phyloP scores from a whole-genome alignment of 2,329 filamentous ascomycete species.

The Fusarium tricinctum region DNA sequence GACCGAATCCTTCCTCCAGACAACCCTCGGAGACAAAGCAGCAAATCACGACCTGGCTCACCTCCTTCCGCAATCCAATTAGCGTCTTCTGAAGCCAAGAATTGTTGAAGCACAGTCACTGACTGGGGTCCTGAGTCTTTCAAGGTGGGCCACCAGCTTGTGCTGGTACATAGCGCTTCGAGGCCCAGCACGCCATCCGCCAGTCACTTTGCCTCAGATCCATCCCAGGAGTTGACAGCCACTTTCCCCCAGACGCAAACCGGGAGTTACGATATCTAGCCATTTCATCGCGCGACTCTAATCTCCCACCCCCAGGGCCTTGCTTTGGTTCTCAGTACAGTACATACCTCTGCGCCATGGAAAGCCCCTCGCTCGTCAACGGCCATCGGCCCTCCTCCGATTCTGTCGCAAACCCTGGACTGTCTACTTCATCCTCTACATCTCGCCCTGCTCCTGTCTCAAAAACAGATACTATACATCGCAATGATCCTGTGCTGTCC shows the following conservation, averaged over 20 bases:
- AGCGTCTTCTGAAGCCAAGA: slow-evolving; percentile 25
- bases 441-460: slow-evolving; percentile 19
- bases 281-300: slow-evolving; percentile 50
- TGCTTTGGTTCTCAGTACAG: slow-evolving; percentile 17
- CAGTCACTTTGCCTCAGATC: slow-evolving; percentile 49
- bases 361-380: slow-evolving; percentile 48
- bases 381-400: slow-evolving; percentile 44
- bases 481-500: slow-evolving; percentile 38
- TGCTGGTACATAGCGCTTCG: slow-evolving; percentile 36
- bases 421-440: slow-evolving; percentile 34
- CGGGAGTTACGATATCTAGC: slow-evolving; percentile 50
- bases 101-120: slow-evolving; percentile 30
- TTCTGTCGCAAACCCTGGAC: slow-evolving; percentile 23
- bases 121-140: slow-evolving; percentile 43
- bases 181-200: slow-evolving; percentile 50
- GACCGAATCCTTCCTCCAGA: slow-evolving; percentile 1
- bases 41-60: slow-evolving; percentile 30
- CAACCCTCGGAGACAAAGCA: slow-evolving; percentile 24
- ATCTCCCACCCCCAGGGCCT: slow-evolving; percentile 35
- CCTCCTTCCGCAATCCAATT: slow-evolving; percentile 36
- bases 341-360: slow-evolving; percentile 45
- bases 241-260: slow-evolving; percentile 44
- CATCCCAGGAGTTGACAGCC: slow-evolving; percentile 29
- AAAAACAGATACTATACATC: slow-evolving; percentile 37
- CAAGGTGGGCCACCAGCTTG: slow-evolving; percentile 40